phyloP scores from a whole-genome alignment of 441 rosid genomes.

The Aleurites moluccanus region DNA sequence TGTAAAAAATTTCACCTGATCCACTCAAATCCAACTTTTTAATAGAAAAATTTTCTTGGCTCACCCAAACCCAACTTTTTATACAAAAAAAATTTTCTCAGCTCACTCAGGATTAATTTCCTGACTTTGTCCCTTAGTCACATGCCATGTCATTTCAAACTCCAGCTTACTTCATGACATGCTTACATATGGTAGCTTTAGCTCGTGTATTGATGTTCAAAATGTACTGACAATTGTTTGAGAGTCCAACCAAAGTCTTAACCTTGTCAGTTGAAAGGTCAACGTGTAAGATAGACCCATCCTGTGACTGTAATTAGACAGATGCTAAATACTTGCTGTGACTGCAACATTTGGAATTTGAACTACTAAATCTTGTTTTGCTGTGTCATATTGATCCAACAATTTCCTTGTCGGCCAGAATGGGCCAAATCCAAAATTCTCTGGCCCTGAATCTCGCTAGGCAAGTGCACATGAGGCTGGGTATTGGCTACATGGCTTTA shows the following conservation, averaged over 20 bases:
- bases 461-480: not conserved
- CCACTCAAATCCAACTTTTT: too few relatives aligned
- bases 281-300: not conserved
- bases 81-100: too few relatives aligned
- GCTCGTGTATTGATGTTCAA: not conserved
- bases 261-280: not conserved
- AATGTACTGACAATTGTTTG: not conserved
- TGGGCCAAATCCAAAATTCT: not conserved
- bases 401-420: constrained; percentile 3
- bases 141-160: not conserved
- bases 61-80: too few relatives aligned
- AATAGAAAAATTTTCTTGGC: too few relatives aligned
- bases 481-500: constrained; percentile 2
- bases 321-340: not conserved
- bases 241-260: not conserved
- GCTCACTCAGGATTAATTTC: too few relatives aligned
- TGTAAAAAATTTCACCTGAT: too few relatives aligned
- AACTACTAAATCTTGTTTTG: not conserved
- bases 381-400: not conserved
- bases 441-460: not conserved
- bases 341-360: not conserved
- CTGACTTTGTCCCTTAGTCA: too few relatives aligned
- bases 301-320: not conserved
- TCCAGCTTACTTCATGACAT: not conserved
- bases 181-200: not conserved